Percentiles rank a stretch among this genome's conserved stretches.
phyloP scores from a whole-genome alignment of 257 asterid species.

The Nicotiana obtusifolia region DNA sequence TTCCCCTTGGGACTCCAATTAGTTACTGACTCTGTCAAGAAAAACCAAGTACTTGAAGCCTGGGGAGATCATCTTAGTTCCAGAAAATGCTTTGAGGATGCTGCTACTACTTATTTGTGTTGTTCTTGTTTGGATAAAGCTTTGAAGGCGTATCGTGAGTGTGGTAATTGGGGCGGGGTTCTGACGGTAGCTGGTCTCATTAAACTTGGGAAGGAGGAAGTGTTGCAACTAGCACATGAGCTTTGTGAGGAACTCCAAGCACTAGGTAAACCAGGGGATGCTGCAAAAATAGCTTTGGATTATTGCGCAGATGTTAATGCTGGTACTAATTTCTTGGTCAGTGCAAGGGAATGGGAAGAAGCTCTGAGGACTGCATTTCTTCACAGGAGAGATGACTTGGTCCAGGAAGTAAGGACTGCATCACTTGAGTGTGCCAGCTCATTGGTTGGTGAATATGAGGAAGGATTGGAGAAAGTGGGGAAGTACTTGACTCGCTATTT shows the following conservation, averaged over 20 bases:
- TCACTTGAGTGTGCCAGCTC: slow-evolving; percentile 73
- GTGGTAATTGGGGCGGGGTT: slow-evolving; percentile 88
- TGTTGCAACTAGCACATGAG: slow-evolving; percentile 78
- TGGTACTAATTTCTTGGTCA: slow-evolving; percentile 57
- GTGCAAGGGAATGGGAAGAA: slow-evolving; percentile 95
- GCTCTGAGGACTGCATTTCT: slow-evolving; percentile 75
- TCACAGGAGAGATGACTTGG: slow-evolving; percentile 64
- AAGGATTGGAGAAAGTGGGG: slow-evolving; percentile 87
- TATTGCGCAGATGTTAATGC: slow-evolving; percentile 69
- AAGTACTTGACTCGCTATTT: slow-evolving; percentile 82
- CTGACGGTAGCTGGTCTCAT: slow-evolving; percentile 81
- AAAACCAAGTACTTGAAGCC: slow-evolving; percentile 68
- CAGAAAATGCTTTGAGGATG: slow-evolving; percentile 75
- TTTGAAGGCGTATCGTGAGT: slow-evolving; percentile 74
- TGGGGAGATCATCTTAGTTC: slow-evolving; percentile 89
- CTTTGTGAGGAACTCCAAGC: slow-evolving; percentile 89
- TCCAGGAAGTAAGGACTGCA: slow-evolving; percentile 59
- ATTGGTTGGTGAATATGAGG: slow-evolving; percentile 63
- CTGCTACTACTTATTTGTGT: slow-evolving; percentile 69
- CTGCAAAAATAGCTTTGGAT: slow-evolving; percentile 81
- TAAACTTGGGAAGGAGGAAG: slow-evolving; percentile 61
- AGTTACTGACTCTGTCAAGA: slow-evolving; percentile 45
- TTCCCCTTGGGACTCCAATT: slow-evolving; percentile 76
- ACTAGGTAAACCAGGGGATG: slow-evolving; percentile 84
- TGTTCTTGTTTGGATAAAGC: slow-evolving; percentile 83